Evolutionary conservation across 257 asterid species (phyloP), one percentile per base, ranked within the genome.

Genomic region (Ocimum tenuiflorum): DNA sequence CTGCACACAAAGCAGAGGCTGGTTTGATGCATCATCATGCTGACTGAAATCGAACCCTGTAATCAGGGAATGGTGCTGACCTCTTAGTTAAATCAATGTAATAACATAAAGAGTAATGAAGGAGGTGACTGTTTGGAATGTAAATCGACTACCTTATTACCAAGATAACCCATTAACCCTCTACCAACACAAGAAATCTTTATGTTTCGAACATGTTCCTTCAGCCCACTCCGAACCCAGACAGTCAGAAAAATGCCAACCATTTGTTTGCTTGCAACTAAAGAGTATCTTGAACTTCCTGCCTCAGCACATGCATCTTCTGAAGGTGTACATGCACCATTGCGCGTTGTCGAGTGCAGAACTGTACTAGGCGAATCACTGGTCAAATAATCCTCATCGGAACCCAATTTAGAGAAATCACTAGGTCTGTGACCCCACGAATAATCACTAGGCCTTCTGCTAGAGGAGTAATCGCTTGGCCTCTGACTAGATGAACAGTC

Each of bases 1-100:
- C 82, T 88, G 81, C 97, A 91, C 22, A 88, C 87, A n/a, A 91
- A 91, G 79, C 97, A 91, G 69, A 91, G 87, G 88, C 97, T 91
- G 39, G 97, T 86, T 74, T 86, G 91, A 73, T 91, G 96, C 81
- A 86, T 75, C 74, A 77, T 72, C 95, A 88, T 86, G 79, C 97
- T 88, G 67, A 91, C 73, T 3, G 97, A 83, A 73, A 91, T 91
- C 18, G 97, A 91, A 50, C 97, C 97, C 97, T 91, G 87, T 67
- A 74, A 75, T 63, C 50, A 50, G n/a, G n/a, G n/a, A n/a, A n/a
- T n/a, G n/a, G n/a, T n/a, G 39, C 54, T 4, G 43, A n/a, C 61
- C 31, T 54, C n/a, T n/a, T n/a, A n/a, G 48, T 53, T 14, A 52
- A 54, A 53, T 38, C 17, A 31, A 36, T 61, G 51, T 33, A 61